Evolutionary conservation across 2,329 filamentous ascomycete genomes (phyloP).

Genomic region (Chrysoporthe cubensis): DNA sequence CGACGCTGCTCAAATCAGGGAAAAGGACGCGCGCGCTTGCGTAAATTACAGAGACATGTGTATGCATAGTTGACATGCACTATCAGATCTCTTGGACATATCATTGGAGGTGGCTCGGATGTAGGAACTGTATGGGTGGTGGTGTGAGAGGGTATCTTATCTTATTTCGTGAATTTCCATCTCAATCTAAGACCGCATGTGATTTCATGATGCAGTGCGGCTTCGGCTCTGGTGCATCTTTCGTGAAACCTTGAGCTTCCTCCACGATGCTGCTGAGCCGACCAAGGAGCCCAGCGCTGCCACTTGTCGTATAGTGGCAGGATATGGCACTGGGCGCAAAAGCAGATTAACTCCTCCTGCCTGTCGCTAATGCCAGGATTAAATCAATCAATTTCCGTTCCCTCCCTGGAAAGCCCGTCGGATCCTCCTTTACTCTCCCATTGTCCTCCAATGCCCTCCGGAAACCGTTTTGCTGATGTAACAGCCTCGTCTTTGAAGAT

Average conservation of each 20-base stretch:
- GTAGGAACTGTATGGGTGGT: background rate
- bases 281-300: conserved; percentile 8
- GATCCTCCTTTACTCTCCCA: background rate
- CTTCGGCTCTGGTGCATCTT: background rate
- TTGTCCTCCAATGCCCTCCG: background rate
- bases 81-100: background rate
- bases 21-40: conserved; percentile 10
- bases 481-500: background rate
- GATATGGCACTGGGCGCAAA: conserved; percentile 14
- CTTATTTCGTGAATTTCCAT: conserved; percentile 4
- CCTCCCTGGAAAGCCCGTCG: background rate
- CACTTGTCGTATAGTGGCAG: conserved; percentile 1
- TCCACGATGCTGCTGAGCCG: conserved; percentile 2
- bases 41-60: background rate
- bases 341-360: conserved; percentile 24
- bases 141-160: conserved; percentile 8
- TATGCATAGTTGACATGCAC: background rate
- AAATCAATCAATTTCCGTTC: conserved; percentile 12
- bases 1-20: background rate
- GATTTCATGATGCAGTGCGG: background rate
- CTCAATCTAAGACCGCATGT: conserved; percentile 12
- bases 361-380: conserved; percentile 27
- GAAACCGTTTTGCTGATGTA: background rate
- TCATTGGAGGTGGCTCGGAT: background rate
- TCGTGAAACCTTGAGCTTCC: background rate